A percentile compares a stretch with the other conserved stretches of the same genome.
phyloP scores from a whole-genome alignment of 2,329 filamentous ascomycete species.

The Trichoderma guizhouense region DNA sequence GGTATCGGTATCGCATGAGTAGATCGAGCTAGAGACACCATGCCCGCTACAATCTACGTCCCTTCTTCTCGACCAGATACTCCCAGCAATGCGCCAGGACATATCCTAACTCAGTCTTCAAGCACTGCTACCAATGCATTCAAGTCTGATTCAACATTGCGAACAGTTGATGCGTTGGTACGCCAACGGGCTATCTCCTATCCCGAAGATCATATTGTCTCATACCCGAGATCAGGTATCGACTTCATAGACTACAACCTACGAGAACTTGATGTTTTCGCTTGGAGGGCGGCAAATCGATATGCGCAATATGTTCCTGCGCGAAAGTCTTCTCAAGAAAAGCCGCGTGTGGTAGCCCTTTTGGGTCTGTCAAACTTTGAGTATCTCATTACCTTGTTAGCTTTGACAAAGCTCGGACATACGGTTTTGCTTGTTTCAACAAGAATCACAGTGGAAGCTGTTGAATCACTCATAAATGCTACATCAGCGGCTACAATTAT shows the following conservation, averaged over 20 bases:
- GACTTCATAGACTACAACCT: not conserved
- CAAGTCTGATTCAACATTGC: not conserved
- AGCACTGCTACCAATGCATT: not conserved
- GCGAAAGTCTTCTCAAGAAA: not conserved
- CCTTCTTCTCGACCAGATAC: not conserved
- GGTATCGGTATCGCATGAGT: too few species aligned
- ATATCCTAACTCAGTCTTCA: not conserved
- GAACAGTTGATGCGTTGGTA: slow-evolving; percentile 1
- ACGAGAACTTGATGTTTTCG: slow-evolving; percentile 1
- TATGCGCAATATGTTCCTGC: not conserved
- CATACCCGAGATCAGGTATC: not conserved
- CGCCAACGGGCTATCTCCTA: not conserved
- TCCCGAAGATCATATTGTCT: slow-evolving; percentile 1
- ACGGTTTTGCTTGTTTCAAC: not conserved
- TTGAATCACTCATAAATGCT: slow-evolving; percentile 6
- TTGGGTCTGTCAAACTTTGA: slow-evolving; percentile 1
- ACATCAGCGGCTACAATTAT: slow-evolving; percentile 4
- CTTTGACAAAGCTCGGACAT: slow-evolving; percentile 5
- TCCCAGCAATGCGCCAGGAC: not conserved
- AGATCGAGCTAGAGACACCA: not conserved
- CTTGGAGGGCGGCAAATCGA: not conserved
- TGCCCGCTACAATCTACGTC: not conserved
- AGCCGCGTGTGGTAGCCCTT: not conserved
- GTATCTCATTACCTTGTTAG: slow-evolving; percentile 7
- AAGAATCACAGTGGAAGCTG: not conserved